phyloP scores from a whole-genome alignment of 140 eudicot species.

The Oenanthe javanica region DNA sequence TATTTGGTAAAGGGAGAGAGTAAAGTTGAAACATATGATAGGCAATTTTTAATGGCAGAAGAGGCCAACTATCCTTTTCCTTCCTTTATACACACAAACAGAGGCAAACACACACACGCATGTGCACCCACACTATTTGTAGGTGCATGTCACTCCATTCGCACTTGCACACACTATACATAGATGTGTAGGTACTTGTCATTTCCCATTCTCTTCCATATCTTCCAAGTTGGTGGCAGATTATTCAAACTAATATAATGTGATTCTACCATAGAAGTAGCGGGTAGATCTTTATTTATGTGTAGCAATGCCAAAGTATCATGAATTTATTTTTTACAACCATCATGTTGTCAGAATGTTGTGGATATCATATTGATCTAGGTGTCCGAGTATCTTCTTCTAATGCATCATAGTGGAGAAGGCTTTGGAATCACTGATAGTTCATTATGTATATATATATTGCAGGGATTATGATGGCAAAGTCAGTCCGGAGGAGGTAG shows the following conservation, averaged over 20 bases:
- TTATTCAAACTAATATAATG: neutral
- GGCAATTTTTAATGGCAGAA: slow-evolving; percentile 1
- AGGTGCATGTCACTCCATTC: neutral
- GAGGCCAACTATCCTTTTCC: neutral
- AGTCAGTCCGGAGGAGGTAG: slow-evolving; percentile 81
- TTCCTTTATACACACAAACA: neutral
- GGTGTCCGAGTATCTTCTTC: neutral
- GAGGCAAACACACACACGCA: neutral
- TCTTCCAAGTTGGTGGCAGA: neutral
- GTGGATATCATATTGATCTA: neutral
- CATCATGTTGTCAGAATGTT: neutral
- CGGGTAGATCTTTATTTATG: neutral
- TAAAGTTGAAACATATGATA: neutral
- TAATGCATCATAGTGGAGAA: neutral
- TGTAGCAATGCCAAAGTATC: neutral
- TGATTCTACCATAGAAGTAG: neutral
- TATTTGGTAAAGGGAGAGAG: neutral
- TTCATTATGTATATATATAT: neutral
- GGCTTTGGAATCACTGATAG: neutral
- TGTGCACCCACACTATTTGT: neutral
- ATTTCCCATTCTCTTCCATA: neutral
- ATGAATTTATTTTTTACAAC: neutral
- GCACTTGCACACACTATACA: too few relatives aligned
- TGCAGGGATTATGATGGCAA: slow-evolving; percentile 79
- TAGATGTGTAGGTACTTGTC: neutral